Evolutionary conservation across 2,329 filamentous ascomycete species (phyloP).

Genomic region (Venturia oleaginea): DNA sequence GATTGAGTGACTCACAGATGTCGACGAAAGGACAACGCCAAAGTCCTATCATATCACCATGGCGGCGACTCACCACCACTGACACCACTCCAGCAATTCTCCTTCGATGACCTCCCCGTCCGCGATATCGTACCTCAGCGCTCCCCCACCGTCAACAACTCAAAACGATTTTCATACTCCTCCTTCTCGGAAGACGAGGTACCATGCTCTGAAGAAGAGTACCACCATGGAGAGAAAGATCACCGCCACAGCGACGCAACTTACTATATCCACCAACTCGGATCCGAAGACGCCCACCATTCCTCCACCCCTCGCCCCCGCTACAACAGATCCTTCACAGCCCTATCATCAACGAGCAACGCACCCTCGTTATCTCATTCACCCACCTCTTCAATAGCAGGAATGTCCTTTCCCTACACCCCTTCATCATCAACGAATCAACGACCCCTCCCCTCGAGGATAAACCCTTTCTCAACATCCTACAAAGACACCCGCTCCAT

Average conservation of each 20-base stretch:
- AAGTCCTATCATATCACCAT: conserved; percentile 22
- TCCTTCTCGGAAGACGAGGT: conserved; percentile 22
- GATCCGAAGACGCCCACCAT: conserved; percentile 17
- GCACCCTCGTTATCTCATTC: conserved; percentile 39
- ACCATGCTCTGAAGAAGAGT: conserved; percentile 31
- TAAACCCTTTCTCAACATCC: conserved; percentile 19
- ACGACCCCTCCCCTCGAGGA: conserved; percentile 25
- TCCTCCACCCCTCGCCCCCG: conserved; percentile 24
- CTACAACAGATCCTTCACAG: conserved; percentile 27
- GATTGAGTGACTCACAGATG: conserved; percentile 28
- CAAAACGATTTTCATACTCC: conserved; percentile 28
- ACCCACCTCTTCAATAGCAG: conserved; percentile 34
- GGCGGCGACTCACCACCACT: conserved; percentile 27
- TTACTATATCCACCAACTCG: conserved; percentile 19
- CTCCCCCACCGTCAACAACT: conserved; percentile 35
- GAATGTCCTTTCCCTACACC: conserved; percentile 35
- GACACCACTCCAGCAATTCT: conserved; percentile 20
- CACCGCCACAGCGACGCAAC: conserved; percentile 30
- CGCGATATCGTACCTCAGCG: conserved; percentile 39
- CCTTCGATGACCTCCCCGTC: conserved; percentile 23
- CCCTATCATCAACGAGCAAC: conserved; percentile 27
- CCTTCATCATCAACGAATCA: conserved; percentile 19
- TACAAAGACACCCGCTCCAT: conserved; percentile 10
- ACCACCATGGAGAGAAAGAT: conserved; percentile 20
- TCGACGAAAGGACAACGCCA: conserved; percentile 36